Conservation (phyloP, 495 filamentous ascomycete species). For the Hypoxylon perforatum region DNA sequence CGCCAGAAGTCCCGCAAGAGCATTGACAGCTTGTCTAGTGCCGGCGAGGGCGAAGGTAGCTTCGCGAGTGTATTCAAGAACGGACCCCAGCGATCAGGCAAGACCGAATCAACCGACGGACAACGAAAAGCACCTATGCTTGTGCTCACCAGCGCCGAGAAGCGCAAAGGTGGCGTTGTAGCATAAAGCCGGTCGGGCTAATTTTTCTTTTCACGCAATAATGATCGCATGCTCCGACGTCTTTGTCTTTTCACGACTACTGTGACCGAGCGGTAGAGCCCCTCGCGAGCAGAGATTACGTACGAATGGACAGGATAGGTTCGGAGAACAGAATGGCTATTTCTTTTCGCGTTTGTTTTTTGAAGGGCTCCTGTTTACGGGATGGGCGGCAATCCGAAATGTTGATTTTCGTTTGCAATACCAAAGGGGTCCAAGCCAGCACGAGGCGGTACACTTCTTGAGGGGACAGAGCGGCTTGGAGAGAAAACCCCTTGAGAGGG, state of each 20-base stretch:
- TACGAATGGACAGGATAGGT: constrained; percentile 43
- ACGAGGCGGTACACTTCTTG: constrained; percentile 33
- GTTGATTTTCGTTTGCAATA: constrained; percentile 38
- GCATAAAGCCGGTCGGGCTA: constrained; percentile 18
- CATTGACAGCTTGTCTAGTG: constrained; percentile 68
- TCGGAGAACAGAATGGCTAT: constrained; percentile 46
- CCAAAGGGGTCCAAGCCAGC: constrained; percentile 25
- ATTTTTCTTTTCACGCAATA: constrained; percentile 43
- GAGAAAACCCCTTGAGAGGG: constrained; percentile 36
- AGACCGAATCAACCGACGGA: constrained; percentile 63
- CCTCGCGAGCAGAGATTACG: constrained; percentile 39
- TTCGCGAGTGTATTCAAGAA: constrained; percentile 71
- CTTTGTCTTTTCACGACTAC: constrained; percentile 48
- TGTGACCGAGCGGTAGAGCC: constrained; percentile 45
- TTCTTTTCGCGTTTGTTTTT: constrained; percentile 42
- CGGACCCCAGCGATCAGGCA: constrained; percentile 56
- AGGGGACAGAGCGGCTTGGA: constrained; percentile 39
- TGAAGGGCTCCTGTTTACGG: constrained; percentile 32
- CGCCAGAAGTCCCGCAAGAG: constrained; percentile 71
- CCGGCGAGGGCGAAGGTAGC: constrained; percentile 62
- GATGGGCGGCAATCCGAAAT: constrained; percentile 20
- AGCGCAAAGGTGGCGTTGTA: constrained; percentile 79
- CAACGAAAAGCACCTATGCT: constrained; percentile 86
- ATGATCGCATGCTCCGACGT: constrained; percentile 49
- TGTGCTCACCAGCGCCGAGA: constrained; percentile 88